Base-by-base conservation (phyloP, 176 grass and related monocot genomes). In the Aegilops tauschii region DNA sequence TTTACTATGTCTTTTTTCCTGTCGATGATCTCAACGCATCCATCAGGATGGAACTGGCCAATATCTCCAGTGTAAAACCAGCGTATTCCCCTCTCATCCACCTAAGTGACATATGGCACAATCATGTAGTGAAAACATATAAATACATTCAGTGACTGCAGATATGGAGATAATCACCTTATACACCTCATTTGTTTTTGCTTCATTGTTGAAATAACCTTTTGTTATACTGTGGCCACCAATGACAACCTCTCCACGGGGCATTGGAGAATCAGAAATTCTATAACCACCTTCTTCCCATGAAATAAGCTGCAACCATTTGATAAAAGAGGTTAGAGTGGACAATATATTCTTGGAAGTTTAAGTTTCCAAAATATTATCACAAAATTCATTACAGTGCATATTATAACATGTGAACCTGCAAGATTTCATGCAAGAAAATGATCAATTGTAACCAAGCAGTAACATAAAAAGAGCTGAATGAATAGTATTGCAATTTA, bases 41-140 rank as follows among this genome's bases (percentile, higher is more conserved):
- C 92, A 84, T 97, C 92, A 85, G 92, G 86, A 89, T 97, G 92
- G 77, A 97, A 97, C 73, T 92, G 92, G 20, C 95, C 95, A 85
- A 97, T 92, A 82, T 97, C 95, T 40, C 95, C 94, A n/a, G 94
- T 92, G 78, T 94, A 96, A 81, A 96, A 96, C 94, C 94, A 96
- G 61, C 79, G 72, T 10, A 94, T 86, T 54, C 95, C 95, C 47
- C 18, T 88, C 54, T 92, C 95, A 44, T 97, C 95, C 76, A 94
- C 81, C 95, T 97, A 47, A 21, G 69, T n/a, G 17, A 71, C 32
- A 71, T 27, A 10, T 42, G 4, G 23, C 70, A 66, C 61, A 84
- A 65, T 72, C 39, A 76, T 68, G 21, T 64, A 30, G 18, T 80
- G n/a, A 76, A 76, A 61, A 66, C 47, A 75, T 30, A 76, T 63